These are phyloP conservation scores for Triticum urartu DNA, from an alignment of 176 grass and related monocot genomes.

Conservation along the genomic window DNA sequence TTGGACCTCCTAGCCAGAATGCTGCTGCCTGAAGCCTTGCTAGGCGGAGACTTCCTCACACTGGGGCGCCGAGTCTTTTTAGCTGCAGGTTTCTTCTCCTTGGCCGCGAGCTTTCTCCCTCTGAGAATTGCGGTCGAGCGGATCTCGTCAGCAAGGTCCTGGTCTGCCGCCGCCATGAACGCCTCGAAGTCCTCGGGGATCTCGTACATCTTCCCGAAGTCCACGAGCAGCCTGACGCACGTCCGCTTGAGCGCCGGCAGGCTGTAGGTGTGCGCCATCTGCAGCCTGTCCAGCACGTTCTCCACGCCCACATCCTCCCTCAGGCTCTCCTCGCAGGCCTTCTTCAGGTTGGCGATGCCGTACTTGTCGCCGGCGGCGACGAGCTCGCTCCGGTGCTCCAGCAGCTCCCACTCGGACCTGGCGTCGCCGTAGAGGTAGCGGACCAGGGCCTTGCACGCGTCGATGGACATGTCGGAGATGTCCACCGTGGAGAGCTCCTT, in stretches of 20 bases:
- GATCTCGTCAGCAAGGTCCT: not conserved
- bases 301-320: conserved; percentile 28
- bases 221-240: conserved; percentile 39
- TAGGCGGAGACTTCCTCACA: not conserved
- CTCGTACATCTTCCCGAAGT: not conserved
- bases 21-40: not conserved
- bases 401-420: conserved; percentile 37
- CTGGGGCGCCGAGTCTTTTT: not conserved
- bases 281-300: conserved; percentile 54
- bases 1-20: not conserved
- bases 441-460: conserved; percentile 45
- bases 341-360: conserved; percentile 36
- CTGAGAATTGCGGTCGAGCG: not conserved
- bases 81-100: not conserved
- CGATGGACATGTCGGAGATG: conserved; percentile 60
- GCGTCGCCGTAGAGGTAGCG: conserved; percentile 44
- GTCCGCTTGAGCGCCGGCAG: conserved; percentile 47
- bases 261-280: conserved; percentile 41
- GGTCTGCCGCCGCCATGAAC: conserved; percentile 30
- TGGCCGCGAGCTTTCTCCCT: not conserved
- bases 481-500: conserved; percentile 50
- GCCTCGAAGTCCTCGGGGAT: conserved; percentile 9
- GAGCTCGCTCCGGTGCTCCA: not conserved
- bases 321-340: conserved; percentile 47
- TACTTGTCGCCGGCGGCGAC: not conserved